Evolutionary conservation across 139 green algal genomes (phyloP), one percentile per base, ranked within the genome.

Genomic region (Klebsormidium nitens): DNA sequence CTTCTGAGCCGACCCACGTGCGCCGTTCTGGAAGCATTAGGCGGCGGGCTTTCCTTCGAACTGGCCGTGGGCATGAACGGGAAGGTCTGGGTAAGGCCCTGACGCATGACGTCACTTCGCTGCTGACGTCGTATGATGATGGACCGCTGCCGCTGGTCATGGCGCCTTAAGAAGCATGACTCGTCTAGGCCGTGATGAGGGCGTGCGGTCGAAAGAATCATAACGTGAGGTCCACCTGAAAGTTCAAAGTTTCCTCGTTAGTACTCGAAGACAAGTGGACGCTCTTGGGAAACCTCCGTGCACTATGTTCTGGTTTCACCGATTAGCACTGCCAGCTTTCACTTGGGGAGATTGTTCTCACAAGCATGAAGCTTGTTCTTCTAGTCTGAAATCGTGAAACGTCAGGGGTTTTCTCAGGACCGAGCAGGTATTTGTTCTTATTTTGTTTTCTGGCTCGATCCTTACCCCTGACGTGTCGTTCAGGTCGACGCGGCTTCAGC

Each of bases 61-160:
- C 32, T 74, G 14, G 66, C 66, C 28, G 66, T 74, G 5, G 66
- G 66, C 37, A 46, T 74, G 29, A 74, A 74, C 56, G 66, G 66
- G 11, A 57, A 57, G 4, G 58, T 74, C 28, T 74, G 66, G 66
- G 66, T 74, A 5, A 72, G 55, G 14, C 55, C n/a, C 19, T 55
- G 23, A 31, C 46, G 23, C 46, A 55, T 55, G 23, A 31, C 23
- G 23, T 55, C 46, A 31, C 46, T 23, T 55, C 23, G 46, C 46
- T 55, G 46, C 23, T n/a, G n/a, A n/a, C n/a, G 23, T 23, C 46
- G 46, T 55, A 23, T 55, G 46, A 31, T 55, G 46, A 23, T 55
- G 23, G 46, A 23, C 46, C 23, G 23, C 23, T 23, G 23, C 46
- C 46, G 23, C 46, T 23, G 23, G 46, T 55, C 46, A 23, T 55